phyloP scores from a whole-genome alignment of 305 asterid species.

The Solanum hybrid region DNA sequence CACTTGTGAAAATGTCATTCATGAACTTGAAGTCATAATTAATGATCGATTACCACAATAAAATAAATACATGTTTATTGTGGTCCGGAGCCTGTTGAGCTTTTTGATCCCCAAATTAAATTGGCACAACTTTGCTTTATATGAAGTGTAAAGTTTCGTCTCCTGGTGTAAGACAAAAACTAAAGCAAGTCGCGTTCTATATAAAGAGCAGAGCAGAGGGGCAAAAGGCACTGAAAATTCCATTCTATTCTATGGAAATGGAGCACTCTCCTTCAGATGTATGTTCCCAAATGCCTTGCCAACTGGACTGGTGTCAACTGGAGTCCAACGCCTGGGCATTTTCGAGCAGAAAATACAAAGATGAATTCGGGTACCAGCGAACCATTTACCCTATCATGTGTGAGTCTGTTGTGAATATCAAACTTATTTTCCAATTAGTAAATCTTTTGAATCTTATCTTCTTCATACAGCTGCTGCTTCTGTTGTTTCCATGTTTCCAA shows the following conservation, averaged over 20 bases:
- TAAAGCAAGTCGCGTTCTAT: background rate
- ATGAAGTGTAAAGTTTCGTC: background rate
- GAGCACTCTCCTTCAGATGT: background rate
- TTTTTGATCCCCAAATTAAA: background rate
- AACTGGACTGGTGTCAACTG: background rate
- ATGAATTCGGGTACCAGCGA: background rate
- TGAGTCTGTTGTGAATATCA: background rate
- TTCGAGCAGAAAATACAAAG: background rate
- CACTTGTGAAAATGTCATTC: rapidly evolving
- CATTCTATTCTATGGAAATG: background rate
- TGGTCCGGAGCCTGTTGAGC: background rate
- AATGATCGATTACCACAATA: rapidly evolving
- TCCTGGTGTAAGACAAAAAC: background rate
- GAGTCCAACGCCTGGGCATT: background rate
- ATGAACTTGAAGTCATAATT: too few species aligned
- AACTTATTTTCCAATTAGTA: background rate
- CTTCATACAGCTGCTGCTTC: background rate
- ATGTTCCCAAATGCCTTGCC: background rate
- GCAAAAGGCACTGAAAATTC: too few species aligned
- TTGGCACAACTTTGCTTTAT: background rate
- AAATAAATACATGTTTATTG: too few species aligned
- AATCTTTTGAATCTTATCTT: background rate
- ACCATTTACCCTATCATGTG: background rate
- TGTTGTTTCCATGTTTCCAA: background rate
- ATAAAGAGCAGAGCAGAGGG: background rate